Evolutionary conservation across 441 rosid genomes (phyloP).

Genomic region (Eruca vesicaria): DNA sequence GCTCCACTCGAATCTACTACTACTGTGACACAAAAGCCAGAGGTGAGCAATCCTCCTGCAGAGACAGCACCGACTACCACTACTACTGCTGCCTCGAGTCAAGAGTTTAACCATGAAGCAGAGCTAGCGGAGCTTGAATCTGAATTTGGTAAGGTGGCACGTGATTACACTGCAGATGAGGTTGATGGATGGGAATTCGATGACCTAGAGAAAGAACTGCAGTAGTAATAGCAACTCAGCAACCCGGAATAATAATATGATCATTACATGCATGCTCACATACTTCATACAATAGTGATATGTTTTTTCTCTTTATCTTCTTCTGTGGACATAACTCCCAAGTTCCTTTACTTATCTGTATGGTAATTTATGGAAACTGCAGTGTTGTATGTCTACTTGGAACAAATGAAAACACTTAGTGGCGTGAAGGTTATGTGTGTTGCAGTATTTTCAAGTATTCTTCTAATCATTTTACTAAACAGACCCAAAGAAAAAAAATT

Average conservation of each 20-base stretch:
- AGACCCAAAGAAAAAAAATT: not conserved
- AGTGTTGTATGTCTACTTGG: slow-evolving; percentile 11
- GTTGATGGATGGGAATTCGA: slow-evolving; percentile 97
- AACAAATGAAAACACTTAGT: slow-evolving; percentile 2
- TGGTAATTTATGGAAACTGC: slow-evolving; percentile 22
- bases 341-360: slow-evolving; percentile 7
- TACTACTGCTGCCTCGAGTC: slow-evolving; percentile 33
- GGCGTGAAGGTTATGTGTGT: too few relatives aligned
- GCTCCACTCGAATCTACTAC: slow-evolving; percentile 26
- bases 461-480: not conserved
- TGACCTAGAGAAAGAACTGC: slow-evolving; percentile 88
- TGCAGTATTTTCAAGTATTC: too few relatives aligned
- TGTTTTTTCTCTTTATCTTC: not conserved
- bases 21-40: slow-evolving; percentile 36
- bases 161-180: slow-evolving; percentile 75
- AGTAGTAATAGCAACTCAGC: slow-evolving; percentile 19
- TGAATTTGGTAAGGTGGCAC: slow-evolving; percentile 82
- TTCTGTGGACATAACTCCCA: not conserved
- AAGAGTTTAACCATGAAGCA: slow-evolving; percentile 67
- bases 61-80: slow-evolving; percentile 28
- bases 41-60: slow-evolving; percentile 35
- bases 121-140: slow-evolving; percentile 93
- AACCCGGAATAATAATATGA: slow-evolving; percentile 12
- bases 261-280: slow-evolving; percentile 9
- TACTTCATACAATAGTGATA: not conserved